Base-by-base conservation (phyloP, 2,329 filamentous ascomycete genomes). In the Claviceps pazoutovae region DNA sequence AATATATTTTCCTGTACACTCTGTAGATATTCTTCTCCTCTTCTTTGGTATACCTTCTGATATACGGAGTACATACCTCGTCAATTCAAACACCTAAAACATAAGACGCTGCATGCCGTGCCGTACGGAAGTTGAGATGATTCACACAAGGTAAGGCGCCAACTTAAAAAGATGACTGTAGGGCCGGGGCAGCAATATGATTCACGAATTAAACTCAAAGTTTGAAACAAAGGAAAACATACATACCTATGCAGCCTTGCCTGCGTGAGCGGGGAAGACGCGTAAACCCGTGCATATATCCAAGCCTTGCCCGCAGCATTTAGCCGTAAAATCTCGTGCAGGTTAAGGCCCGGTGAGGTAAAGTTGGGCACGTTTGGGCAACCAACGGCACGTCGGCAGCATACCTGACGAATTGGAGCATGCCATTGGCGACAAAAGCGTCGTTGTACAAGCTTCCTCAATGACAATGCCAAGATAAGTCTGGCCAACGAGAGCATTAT, bases 271-370 rank as follows among this genome's bases (percentile, higher is more conserved):
- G 50, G 38, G 6, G 37, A 26, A 17, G 37, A 17, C n/a, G 26
- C 17, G 23, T 37, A 51, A 48, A 51, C 30, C 37, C 46, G 26
- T 48, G 50, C 50, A 51, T 34, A 48, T 43, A 41, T 41, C 39
- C 39, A 23, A 46, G 49, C 11, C 43, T 42, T 51, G 44, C 16
- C 38, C 6, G 38, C 14, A 41, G 38, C 38, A 41, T 16, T 45
- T 16, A n/a, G 23, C 13, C 4, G 46, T 23, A 3, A 9, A 37
- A 39, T 37, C n/a, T 51, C 45, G 14, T 42, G 37, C 48, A 9
- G 26, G 45, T 13, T n/a, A 30, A 5, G 21, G n/a, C 42, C 44
- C 36, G 44, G 50, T 48, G 50, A 48, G 30, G 30, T 34, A 11
- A 34, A 30, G 39, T 46, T 26, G 50, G 50, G 50, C 43, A 46